Base-by-base conservation (phyloP, 768 basidiomycete genomes). In the Boletus rubroflammeus region DNA sequence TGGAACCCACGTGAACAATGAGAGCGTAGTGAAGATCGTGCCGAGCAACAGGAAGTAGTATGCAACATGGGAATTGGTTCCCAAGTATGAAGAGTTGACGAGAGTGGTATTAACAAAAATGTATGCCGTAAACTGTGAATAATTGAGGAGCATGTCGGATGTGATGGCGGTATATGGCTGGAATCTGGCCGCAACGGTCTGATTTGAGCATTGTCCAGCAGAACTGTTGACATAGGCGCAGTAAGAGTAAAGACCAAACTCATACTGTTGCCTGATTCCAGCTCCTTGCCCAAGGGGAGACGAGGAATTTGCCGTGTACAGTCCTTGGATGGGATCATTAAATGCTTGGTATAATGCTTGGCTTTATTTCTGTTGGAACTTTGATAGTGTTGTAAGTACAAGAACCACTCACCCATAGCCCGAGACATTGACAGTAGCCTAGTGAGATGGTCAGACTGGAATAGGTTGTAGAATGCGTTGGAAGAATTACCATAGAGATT, bases 231-330 rank as follows among this genome's bases (percentile, higher is more conserved):
- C 73, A 61, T 85, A 91, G 62, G 78, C 90, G 61, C 90, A 93
- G 66, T 88, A 82, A 19, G 83, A 82, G 72, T 92, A 93, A 25
- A 93, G 74, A n/a, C 90, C 90, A 58, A 86, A 92, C 55, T 82
- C 74, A 72, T 93, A 93, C 55, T 76, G 70, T 66, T 84, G 79
- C 62, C 90, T 81, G 53, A 92, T 72, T 19, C 90, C 90, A 14
- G 75, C 72, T 43, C 74, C 63, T 45, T 71, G 65, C 45, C 76
- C 77, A 2, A 92, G 80, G 5, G 88, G 83, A 40, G 79, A 77
- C 32, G 81, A 81, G 23, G 82, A 75, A 66, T 90, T 85, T 44
- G 64, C 67, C n/a, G 87, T 81, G 69, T 89, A 89, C 13, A 93
- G 75, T 25, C 78, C 81, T 39, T 75, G 66, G 46, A 86, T 82